Conservation (phyloP, 1,139 yeast species). For the Suhomyces anneliseae region DNA sequence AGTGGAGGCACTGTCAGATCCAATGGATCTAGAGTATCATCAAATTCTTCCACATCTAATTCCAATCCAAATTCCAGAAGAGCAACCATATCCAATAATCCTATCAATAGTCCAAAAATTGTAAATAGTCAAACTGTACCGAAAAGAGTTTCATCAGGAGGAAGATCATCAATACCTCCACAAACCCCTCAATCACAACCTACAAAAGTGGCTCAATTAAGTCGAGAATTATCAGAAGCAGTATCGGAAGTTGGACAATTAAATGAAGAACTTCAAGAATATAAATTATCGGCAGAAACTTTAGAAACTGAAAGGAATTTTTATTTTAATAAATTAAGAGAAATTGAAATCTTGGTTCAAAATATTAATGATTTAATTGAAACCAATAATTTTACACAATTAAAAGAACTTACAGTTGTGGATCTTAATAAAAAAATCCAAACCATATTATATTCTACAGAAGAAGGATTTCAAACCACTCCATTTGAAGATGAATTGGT, state of each 20-base stretch:
- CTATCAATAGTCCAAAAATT: slow-evolving; percentile 6
- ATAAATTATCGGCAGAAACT: slow-evolving; percentile 53
- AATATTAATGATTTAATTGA: slow-evolving; percentile 51
- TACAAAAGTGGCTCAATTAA: slow-evolving; percentile 12
- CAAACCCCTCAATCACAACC: slow-evolving; percentile 3
- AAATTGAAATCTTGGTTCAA: slow-evolving; percentile 79
- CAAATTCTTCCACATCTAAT: slow-evolving; percentile 7
- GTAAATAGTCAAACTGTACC: slow-evolving; percentile 1
- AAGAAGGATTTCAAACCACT: slow-evolving; percentile 65
- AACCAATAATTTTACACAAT: slow-evolving; percentile 29
- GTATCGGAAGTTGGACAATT: slow-evolving; percentile 36
- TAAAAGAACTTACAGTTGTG: slow-evolving; percentile 28
- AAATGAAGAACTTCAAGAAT: slow-evolving; percentile 53
- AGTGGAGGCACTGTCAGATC: background rate
- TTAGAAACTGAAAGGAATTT: slow-evolving; percentile 83
- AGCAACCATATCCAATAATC: slow-evolving; percentile 2
- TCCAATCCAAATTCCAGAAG: slow-evolving; percentile 6
- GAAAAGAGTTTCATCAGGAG: slow-evolving; percentile 8
- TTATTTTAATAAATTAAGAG: slow-evolving; percentile 85
- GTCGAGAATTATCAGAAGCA: slow-evolving; percentile 13
- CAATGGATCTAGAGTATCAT: slow-evolving; percentile 4
- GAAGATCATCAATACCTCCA: slow-evolving; percentile 4
- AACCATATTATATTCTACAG: slow-evolving; percentile 74
- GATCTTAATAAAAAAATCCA: slow-evolving; percentile 64
- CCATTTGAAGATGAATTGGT: slow-evolving; percentile 8